Base-by-base conservation (phyloP, 2,329 filamentous ascomycete species). In the Emergomyces pasteurianus region DNA sequence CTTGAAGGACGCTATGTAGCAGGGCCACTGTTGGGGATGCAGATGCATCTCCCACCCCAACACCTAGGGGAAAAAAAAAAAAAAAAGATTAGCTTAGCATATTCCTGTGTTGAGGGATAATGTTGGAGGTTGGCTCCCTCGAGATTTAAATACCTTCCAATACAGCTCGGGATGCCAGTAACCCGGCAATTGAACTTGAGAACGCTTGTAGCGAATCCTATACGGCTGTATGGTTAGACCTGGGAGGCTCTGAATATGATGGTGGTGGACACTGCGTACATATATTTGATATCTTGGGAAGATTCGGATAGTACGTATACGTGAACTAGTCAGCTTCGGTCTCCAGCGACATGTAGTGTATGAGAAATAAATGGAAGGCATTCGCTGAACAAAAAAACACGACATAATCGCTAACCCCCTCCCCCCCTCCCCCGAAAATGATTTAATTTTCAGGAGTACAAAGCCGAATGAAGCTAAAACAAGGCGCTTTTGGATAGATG, bases 21-120 rank as follows among this genome's bases (percentile, higher is more conserved):
- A 96, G 80, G 0, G 90, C 91, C 12, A 85, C 84, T 0, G 90
- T 95, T 12, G 90, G 88, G 0, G 89, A 88, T 4, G 89, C 88
- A 46, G 81, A 80, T 3, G 89, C 85, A 73, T 95, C 87, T 63
- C 91, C 91, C 14, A 95, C 90, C 12, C 91, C 90, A n/a, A 95
- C 83, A 62, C 84, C 85, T 83, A 68, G n/a, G n/a, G n/a, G n/a
- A n/a, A n/a, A 67, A 52, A 34, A 31, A 31, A 9, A 3, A 10
- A 3, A 36, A 2, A 21, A 38, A 36, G 26, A 58, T 63, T 47
- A 64, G 54, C 58, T 57, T 57, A 58, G 54, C 56, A 56, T 38
- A 47, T 61, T 58, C 63, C 47, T 50, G 57, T 49, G 56, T 53
- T 38, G 50, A 54, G 53, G 38, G 53, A 58, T 36, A 26, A 58